Evolutionary conservation across 345 rosid genomes (phyloP).

Genomic region (Hypericum perforatum): DNA sequence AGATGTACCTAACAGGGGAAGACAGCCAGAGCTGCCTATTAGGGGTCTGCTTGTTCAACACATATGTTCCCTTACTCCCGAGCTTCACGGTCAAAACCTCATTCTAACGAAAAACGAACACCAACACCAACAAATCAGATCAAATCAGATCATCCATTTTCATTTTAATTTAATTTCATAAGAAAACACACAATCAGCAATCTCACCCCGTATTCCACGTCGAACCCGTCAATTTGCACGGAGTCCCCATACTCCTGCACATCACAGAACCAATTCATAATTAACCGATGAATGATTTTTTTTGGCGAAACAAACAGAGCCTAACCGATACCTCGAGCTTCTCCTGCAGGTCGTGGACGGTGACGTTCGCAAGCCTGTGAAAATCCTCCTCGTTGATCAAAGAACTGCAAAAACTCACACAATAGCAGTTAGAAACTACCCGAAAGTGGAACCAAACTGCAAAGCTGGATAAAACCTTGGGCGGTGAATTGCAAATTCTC

Average conservation of each 20-base stretch:
- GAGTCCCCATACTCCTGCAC: conserved; percentile 75
- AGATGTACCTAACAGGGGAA: conserved; percentile 67
- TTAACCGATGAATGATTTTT: not conserved
- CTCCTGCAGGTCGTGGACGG: conserved; percentile 68
- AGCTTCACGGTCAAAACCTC: conserved; percentile 82
- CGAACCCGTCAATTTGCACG: conserved; percentile 74
- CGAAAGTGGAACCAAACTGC: not conserved
- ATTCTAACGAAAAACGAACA: conserved; percentile 40
- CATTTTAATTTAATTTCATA: too few relatives aligned
- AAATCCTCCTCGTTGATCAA: conserved; percentile 80
- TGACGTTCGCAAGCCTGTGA: conserved; percentile 62
- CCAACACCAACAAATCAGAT: not conserved
- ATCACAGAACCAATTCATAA: not conserved
- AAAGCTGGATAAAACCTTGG: not conserved
- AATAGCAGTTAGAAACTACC: not conserved
- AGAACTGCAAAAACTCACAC: conserved; percentile 30
- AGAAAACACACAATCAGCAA: not conserved
- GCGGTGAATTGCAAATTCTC: not conserved
- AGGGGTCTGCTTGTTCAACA: conserved; percentile 83
- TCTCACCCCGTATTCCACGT: conserved; percentile 86
- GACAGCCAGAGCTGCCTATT: conserved; percentile 91
- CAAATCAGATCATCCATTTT: not conserved
- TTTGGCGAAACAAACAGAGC: too few relatives aligned
- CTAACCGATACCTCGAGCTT: conserved; percentile 49
- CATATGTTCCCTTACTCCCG: conserved; percentile 76